A percentile compares a stretch with the other conserved stretches of the same genome.
These are phyloP conservation scores for Leccinellum luteum DNA, from an alignment of 768 basidiomycete genomes.

Conservation along the genomic window DNA sequence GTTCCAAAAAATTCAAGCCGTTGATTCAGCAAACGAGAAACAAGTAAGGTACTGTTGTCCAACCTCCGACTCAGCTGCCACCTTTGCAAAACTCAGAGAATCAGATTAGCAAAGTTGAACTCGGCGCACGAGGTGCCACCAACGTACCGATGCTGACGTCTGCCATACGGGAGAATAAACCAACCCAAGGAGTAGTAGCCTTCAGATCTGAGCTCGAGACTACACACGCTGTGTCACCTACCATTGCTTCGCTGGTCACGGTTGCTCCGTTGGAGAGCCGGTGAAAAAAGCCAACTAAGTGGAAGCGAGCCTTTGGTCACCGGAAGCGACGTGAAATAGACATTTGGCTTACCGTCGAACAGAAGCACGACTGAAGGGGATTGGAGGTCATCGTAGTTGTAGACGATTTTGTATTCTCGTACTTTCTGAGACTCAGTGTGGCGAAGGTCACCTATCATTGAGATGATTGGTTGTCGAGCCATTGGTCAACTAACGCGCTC, in stretches of 20 bases:
- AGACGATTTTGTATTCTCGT: not conserved
- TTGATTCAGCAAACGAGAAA: not conserved
- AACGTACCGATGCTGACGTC: not conserved
- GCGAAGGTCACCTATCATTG: not conserved
- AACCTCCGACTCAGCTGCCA: not conserved
- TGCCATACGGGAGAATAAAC: not conserved
- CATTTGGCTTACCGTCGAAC: no score
- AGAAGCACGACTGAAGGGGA: no score
- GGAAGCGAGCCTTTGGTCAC: not conserved
- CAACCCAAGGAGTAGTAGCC: no score
- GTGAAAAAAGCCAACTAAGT: not conserved
- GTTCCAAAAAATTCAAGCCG: not conserved
- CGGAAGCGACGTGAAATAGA: not conserved
- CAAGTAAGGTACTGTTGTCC: not conserved
- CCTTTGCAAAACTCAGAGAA: not conserved
- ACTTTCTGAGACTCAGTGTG: not conserved
- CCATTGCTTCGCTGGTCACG: not conserved
- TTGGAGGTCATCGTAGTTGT: not conserved
- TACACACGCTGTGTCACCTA: not conserved
- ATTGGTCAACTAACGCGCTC: not conserved
- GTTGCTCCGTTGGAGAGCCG: not conserved
- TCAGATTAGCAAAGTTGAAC: no score
- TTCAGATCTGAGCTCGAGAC: not conserved
- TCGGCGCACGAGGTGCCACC: no score
- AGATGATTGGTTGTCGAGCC: not conserved